These are phyloP conservation scores for Zygosaccharomyces bisporus DNA, from an alignment of 805 yeast genomes.

Conservation along the genomic window DNA sequence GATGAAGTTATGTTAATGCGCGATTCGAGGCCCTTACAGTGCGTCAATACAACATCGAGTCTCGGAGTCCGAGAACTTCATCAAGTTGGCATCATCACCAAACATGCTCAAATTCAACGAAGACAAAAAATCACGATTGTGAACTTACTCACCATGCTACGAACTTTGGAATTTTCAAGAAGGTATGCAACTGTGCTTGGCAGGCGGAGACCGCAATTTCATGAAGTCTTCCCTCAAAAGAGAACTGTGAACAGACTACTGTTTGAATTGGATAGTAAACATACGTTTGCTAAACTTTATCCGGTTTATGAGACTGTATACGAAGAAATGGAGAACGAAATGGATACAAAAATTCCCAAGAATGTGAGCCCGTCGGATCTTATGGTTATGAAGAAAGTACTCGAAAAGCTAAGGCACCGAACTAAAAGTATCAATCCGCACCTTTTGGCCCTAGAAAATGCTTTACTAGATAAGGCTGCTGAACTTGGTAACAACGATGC, in stretches of 20 bases:
- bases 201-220: slow-evolving; percentile 36
- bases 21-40: no score
- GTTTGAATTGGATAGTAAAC: slow-evolving; percentile 62
- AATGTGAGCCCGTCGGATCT: slow-evolving; percentile 55
- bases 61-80: not conserved
- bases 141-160: slow-evolving; percentile 4
- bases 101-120: no score
- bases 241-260: slow-evolving; percentile 53
- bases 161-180: not conserved
- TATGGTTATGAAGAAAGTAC: slow-evolving; percentile 61
- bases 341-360: slow-evolving; percentile 39
- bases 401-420: slow-evolving; percentile 56
- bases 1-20: no score
- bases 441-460: slow-evolving; percentile 61
- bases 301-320: slow-evolving; percentile 54
- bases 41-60: no score
- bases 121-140: no score
- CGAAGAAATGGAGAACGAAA: slow-evolving; percentile 38
- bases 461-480: slow-evolving; percentile 76
- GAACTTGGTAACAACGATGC: slow-evolving; percentile 82
- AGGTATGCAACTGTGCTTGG: slow-evolving; percentile 3
- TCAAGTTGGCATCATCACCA: no score
- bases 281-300: slow-evolving; percentile 50
- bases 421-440: slow-evolving; percentile 58
- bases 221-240: slow-evolving; percentile 55